Evolutionary conservation across 2,329 filamentous ascomycete genomes (phyloP).

Genomic region (Epichloe brachyelytri): DNA sequence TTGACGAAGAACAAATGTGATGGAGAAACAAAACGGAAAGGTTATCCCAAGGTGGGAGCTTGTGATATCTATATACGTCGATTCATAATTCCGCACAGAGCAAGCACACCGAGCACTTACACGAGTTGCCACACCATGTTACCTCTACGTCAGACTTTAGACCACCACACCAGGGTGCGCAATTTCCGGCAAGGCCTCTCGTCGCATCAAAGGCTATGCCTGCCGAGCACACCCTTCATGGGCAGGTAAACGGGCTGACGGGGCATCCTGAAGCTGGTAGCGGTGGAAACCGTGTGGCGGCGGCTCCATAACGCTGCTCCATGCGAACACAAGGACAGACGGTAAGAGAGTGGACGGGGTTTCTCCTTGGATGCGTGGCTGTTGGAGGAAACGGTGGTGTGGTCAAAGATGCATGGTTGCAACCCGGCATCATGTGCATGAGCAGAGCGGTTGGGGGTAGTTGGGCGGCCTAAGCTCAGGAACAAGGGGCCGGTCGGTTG

Average conservation of each 20-base stretch:
- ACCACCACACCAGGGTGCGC: neutral
- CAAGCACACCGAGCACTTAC: neutral
- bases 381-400: neutral
- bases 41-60: neutral
- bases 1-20: neutral
- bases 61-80: conserved; percentile 3
- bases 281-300: neutral
- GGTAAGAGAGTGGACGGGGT: neutral
- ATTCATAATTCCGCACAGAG: neutral
- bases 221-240: neutral
- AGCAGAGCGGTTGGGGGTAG: neutral
- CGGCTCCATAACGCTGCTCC: neutral
- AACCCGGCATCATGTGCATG: neutral
- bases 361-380: neutral
- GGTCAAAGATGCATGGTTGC: neutral
- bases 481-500: too few species aligned
- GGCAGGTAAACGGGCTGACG: neutral
- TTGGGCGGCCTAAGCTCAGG: neutral
- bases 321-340: neutral
- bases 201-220: neutral
- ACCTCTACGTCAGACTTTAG: neutral
- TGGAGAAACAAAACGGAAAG: neutral
- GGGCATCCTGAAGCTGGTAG: conserved; percentile 1
- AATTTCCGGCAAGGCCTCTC: neutral
- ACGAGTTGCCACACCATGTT: neutral